Evolutionary conservation across 1,284 basidiomycete genomes (phyloP).

Genomic region (Trichosporon ovoides): DNA sequence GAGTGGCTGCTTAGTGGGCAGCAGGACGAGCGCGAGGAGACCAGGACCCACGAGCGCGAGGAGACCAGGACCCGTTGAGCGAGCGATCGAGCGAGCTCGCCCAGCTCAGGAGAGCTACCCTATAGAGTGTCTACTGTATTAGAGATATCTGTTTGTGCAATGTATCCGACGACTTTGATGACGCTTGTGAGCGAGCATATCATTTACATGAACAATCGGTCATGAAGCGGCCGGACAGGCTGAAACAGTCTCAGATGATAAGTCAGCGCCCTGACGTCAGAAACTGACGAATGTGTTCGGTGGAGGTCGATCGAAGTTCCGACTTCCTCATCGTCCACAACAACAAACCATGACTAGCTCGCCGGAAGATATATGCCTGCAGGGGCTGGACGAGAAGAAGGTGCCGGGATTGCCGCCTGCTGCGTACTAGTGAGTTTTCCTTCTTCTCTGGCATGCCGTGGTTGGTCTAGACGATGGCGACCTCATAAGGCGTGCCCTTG

Average conservation of each 20-base stretch:
- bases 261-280: neutral
- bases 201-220: too few species aligned
- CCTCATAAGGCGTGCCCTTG: constrained; percentile 69
- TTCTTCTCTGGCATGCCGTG: too few species aligned
- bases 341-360: neutral
- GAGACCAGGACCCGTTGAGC: neutral
- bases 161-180: too few species aligned
- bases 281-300: too few species aligned
- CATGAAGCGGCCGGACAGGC: too few species aligned
- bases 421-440: constrained; percentile 38
- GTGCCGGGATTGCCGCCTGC: constrained; percentile 29
- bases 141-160: neutral
- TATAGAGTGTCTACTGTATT: too few species aligned
- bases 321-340: too few species aligned
- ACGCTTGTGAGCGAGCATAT: too few species aligned
- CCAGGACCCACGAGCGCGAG: constrained; percentile 7
- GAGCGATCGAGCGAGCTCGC: neutral
- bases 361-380: constrained; percentile 9
- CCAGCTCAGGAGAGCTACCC: neutral
- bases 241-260: too few species aligned
- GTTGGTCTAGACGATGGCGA: too few species aligned
- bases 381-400: constrained; percentile 20
- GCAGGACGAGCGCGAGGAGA: too few species aligned
- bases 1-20: constrained; percentile 33
- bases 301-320: neutral